Percentiles rank a stretch among this genome's conserved stretches.
These are phyloP conservation scores for Trebouxia sp. DNA, from an alignment of 139 green algal species.

Conservation along the genomic window DNA sequence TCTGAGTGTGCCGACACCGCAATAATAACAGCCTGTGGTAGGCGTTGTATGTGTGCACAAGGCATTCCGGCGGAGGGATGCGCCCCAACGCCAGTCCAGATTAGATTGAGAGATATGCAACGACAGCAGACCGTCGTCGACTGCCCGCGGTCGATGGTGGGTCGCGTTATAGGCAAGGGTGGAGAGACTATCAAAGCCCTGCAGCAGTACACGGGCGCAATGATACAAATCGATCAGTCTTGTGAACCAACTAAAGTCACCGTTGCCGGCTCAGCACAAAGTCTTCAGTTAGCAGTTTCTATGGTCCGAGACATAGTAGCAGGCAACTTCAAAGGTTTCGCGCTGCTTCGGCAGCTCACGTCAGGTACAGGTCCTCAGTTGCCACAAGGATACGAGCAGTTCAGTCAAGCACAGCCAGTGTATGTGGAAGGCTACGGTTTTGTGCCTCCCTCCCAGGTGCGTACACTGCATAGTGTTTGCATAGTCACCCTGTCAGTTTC, in stretches of 20 bases:
- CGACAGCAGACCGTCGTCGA: slow-evolving; percentile 60
- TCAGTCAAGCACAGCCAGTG: slow-evolving; percentile 38
- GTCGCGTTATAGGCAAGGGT: slow-evolving; percentile 90
- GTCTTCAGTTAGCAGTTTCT: slow-evolving; percentile 46
- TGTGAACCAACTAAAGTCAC: slow-evolving; percentile 81
- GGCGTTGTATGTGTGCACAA: neutral
- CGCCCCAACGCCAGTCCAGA: neutral
- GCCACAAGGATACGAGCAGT: neutral
- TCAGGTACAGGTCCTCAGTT: neutral
- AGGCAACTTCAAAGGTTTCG: slow-evolving; percentile 70
- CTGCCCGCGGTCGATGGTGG: slow-evolving; percentile 84
- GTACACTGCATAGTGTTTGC: too few relatives aligned
- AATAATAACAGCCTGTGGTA: neutral
- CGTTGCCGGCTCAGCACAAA: slow-evolving; percentile 68
- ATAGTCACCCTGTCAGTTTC: too few relatives aligned
- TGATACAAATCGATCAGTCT: slow-evolving; percentile 72
- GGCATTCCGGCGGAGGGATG: neutral
- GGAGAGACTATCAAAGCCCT: slow-evolving; percentile 94
- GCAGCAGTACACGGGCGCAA: slow-evolving; percentile 77
- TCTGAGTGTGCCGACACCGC: neutral
- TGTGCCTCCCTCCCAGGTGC: slow-evolving; percentile 54
- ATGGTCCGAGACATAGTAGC: slow-evolving; percentile 58
- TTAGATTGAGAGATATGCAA: neutral
- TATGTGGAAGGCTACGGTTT: slow-evolving; percentile 65
- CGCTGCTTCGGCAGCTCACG: slow-evolving; percentile 59